A percentile compares a stretch with the other conserved stretches of the same genome.
phyloP scores from a whole-genome alignment of 345 rosid genomes.

The Citrus hindsii region DNA sequence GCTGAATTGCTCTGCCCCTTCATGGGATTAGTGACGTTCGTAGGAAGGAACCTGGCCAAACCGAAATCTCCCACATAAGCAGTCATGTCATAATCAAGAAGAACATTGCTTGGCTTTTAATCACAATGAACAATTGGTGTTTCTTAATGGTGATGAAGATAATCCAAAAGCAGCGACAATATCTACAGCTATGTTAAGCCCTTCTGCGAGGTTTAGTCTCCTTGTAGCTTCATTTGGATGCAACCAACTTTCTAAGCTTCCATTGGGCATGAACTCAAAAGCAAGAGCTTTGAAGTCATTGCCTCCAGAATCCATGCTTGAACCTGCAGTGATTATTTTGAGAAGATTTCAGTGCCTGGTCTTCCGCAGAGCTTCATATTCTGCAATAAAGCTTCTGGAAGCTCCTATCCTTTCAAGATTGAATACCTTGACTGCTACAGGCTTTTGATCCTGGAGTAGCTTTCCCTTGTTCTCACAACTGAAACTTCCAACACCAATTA shows the following conservation, averaged over 20 bases:
- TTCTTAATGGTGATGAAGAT: slow-evolving; percentile 20
- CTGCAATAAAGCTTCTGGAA: slow-evolving; percentile 20
- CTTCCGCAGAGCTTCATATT: slow-evolving; percentile 14
- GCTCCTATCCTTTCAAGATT: slow-evolving; percentile 17
- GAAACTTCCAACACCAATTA: slow-evolving; percentile 25
- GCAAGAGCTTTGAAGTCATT: slow-evolving; percentile 23
- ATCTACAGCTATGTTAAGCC: slow-evolving; percentile 16
- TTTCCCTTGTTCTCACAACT: slow-evolving; percentile 23
- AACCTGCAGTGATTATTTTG: slow-evolving; percentile 14
- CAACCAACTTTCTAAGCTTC: slow-evolving; percentile 20
- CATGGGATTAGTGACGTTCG: neutral
- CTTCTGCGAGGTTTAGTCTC: neutral
- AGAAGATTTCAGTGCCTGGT: slow-evolving; percentile 14
- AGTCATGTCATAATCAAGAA: slow-evolving; percentile 23
- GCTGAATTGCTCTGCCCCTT: neutral
- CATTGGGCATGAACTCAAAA: slow-evolving; percentile 17
- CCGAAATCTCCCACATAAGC: slow-evolving; percentile 27
- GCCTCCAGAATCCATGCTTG: slow-evolving; percentile 18
- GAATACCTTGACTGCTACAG: slow-evolving; percentile 20
- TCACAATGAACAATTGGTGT: slow-evolving; percentile 20
- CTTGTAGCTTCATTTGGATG: slow-evolving; percentile 10
- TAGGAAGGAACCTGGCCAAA: slow-evolving; percentile 17
- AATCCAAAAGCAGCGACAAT: slow-evolving; percentile 24
- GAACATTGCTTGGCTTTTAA: slow-evolving; percentile 28
- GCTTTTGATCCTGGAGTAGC: neutral